These are phyloP conservation scores for Penicillium vulpinum DNA, from an alignment of 2,329 filamentous ascomycete genomes.

Conservation along the genomic window DNA sequence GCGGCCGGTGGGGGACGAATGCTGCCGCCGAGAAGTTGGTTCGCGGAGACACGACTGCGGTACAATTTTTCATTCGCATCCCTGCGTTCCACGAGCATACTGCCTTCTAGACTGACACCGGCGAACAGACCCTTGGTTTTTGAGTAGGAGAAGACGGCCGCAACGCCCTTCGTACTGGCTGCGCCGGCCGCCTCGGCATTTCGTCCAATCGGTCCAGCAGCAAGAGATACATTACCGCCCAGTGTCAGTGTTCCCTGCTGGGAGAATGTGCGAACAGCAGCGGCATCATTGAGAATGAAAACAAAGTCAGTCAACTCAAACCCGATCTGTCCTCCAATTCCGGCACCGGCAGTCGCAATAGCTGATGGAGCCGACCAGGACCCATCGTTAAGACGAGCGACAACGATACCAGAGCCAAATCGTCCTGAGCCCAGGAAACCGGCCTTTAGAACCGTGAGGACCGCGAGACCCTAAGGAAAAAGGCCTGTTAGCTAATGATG, in stretches of 20 bases:
- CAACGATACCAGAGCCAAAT: conserved; percentile 52
- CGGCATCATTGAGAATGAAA: conserved; percentile 92
- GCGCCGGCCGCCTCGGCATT: conserved; percentile 96
- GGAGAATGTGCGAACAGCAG: conserved; percentile 88
- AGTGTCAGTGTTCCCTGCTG: conserved; percentile 89
- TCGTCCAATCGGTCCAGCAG: conserved; percentile 87
- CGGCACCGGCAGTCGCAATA: conserved; percentile 50
- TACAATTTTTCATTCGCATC: conserved; percentile 98
- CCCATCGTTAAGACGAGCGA: conserved; percentile 51
- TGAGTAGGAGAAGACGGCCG: conserved; percentile 93
- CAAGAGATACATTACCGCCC: conserved; percentile 93
- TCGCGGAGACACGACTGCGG: conserved; percentile 75
- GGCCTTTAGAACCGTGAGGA: conserved; percentile 52
- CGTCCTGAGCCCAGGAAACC: conserved; percentile 53
- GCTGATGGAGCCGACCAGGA: conserved; percentile 53
- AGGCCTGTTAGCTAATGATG: conserved; percentile 7
- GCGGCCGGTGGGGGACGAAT: conserved; percentile 78
- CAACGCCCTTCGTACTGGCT: conserved; percentile 83
- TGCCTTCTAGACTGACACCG: conserved; percentile 90
- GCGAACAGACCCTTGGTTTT: conserved; percentile 98
- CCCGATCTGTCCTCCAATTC: conserved; percentile 53
- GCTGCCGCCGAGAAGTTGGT: conserved; percentile 75
- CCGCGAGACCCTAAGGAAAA: conserved; percentile 46
- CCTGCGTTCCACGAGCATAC: conserved; percentile 86
- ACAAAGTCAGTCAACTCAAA: conserved; percentile 69